A percentile compares a stretch with the other conserved stretches of the same genome.
Evolutionary conservation across 192 early-diverging fungal genomes (phyloP).

Genomic region (Chytriomyces sp.): DNA sequence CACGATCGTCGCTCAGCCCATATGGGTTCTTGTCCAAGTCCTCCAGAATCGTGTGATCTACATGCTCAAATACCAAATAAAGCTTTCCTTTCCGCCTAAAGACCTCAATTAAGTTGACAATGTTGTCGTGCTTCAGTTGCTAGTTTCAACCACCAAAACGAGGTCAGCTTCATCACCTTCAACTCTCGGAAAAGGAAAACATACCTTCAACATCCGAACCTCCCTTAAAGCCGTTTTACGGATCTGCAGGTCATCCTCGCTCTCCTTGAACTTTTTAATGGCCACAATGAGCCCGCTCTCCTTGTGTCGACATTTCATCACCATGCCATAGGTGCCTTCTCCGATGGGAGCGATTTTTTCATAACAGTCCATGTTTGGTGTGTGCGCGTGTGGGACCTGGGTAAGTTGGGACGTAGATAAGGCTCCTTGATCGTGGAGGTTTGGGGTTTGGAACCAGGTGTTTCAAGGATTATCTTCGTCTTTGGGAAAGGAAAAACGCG

Average conservation of each 20-base stretch:
- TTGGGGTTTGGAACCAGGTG: too few relatives aligned
- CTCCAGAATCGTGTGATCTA: conserved; percentile 68
- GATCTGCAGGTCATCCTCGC: conserved; percentile 66
- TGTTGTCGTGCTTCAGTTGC: conserved; percentile 71
- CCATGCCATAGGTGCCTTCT: conserved; percentile 68
- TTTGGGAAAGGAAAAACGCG: too few relatives aligned
- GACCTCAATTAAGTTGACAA: conserved; percentile 67
- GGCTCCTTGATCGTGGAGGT: neutral
- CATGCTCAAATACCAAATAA: conserved; percentile 67
- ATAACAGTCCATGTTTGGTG: conserved; percentile 56
- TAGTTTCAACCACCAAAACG: conserved; percentile 7
- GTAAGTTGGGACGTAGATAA: neutral
- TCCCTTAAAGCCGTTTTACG: conserved; percentile 64
- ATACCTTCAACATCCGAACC: conserved; percentile 65
- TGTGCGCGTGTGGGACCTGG: neutral
- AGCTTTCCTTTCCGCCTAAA: conserved; percentile 66
- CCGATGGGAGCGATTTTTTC: conserved; percentile 67
- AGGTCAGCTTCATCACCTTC: neutral
- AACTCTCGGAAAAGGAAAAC: neutral
- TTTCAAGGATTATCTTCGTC: too few relatives aligned
- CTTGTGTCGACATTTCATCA: conserved; percentile 69
- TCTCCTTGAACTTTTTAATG: conserved; percentile 70
- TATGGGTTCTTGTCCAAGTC: conserved; percentile 63
- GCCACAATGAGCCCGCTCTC: conserved; percentile 67
- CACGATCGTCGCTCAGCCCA: conserved; percentile 56